These are phyloP conservation scores for Kwoniella heveanensis DNA, from an alignment of 768 basidiomycete species.

Conservation along the genomic window DNA sequence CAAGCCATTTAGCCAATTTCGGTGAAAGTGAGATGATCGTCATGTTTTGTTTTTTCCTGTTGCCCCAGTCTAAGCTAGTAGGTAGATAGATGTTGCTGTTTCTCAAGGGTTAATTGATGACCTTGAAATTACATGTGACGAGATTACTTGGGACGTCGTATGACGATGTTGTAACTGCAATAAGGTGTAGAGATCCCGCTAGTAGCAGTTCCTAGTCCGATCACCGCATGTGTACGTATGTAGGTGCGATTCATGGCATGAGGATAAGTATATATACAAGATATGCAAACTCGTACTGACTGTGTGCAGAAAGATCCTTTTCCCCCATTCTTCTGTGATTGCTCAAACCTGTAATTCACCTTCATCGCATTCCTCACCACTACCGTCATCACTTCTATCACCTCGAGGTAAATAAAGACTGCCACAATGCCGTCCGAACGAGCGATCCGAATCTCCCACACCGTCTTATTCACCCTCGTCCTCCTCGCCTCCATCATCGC, in stretches of 20 bases:
- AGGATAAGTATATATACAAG: not conserved
- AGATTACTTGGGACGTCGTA: not conserved
- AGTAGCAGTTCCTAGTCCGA: constrained; percentile 1
- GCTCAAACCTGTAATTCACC: too few relatives aligned
- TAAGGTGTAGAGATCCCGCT: not conserved
- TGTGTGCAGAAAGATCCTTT: too few relatives aligned
- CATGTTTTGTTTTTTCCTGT: not conserved
- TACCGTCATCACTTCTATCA: too few relatives aligned
- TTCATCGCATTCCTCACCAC: too few relatives aligned
- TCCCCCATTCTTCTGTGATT: too few relatives aligned
- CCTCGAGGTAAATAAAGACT: constrained; percentile 2
- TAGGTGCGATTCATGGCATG: too few relatives aligned
- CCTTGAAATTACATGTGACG: not conserved
- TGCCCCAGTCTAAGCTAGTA: too few relatives aligned
- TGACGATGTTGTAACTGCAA: not conserved
- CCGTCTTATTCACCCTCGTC: constrained; percentile 43
- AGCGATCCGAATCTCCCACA: constrained; percentile 43
- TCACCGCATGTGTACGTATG: not conserved
- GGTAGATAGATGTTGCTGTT: too few relatives aligned
- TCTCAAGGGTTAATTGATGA: not conserved
- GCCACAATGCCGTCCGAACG: constrained; percentile 48
- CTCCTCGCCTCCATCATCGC: constrained; percentile 50
- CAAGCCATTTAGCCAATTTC: constrained; percentile 1
- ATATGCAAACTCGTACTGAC: too few relatives aligned
- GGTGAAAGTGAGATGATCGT: not conserved